Evolutionary conservation across 331 rosid genomes (phyloP).

Genomic region (Saraca asoca): DNA sequence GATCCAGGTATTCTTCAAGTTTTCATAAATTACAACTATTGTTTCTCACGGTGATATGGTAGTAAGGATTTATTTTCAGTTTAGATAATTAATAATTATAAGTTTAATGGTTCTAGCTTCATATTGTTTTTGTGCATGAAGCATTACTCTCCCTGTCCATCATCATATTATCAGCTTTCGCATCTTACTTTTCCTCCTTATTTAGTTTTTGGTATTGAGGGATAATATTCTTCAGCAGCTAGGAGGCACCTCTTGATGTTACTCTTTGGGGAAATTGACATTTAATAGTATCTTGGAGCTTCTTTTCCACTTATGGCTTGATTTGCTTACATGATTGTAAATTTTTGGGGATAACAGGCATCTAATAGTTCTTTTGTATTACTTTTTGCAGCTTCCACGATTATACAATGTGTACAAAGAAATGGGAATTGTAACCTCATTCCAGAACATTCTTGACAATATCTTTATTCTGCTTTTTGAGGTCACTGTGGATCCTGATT

Average conservation of each 20-base stretch:
- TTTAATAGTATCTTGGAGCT: too few relatives aligned
- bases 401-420: conserved; percentile 93
- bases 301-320: not conserved
- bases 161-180: not conserved
- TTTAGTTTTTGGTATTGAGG: too few relatives aligned
- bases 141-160: not conserved
- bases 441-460: conserved; percentile 95
- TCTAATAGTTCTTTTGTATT: conserved; percentile 33
- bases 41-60: conserved; percentile 7
- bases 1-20: conserved; percentile 76
- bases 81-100: not conserved
- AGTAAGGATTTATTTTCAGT: conserved; percentile 10
- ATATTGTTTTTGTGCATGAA: conserved; percentile 20
- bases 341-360: conserved; percentile 11
- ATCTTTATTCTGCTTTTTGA: conserved; percentile 93
- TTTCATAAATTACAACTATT: conserved; percentile 2
- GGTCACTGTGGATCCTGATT: conserved; percentile 91
- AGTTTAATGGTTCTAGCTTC: not conserved
- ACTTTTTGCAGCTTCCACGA: conserved; percentile 77
- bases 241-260: too few relatives aligned
- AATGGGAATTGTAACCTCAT: conserved; percentile 96
- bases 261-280: too few relatives aligned
- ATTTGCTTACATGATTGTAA: not conserved
- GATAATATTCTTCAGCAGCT: too few relatives aligned
- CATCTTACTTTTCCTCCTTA: too few relatives aligned